phyloP scores from a whole-genome alignment of 805 yeast genomes.

The Saccharomyces kudriavzevii region DNA sequence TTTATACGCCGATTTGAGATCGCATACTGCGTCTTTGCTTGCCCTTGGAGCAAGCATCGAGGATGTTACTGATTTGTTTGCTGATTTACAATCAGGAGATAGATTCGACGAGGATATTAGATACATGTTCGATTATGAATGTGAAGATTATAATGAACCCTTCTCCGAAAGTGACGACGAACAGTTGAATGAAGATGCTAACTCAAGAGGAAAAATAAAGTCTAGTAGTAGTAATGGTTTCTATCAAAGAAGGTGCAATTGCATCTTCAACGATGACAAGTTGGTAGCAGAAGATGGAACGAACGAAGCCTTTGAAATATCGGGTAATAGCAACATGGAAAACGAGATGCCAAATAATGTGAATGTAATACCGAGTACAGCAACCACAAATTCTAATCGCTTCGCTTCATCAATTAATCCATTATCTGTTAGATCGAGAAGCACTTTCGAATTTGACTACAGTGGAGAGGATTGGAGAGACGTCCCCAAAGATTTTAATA shows the following conservation, averaged over 20 bases:
- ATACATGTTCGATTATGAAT: conserved; percentile 53
- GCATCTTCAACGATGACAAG: conserved; percentile 33
- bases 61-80: conserved; percentile 46
- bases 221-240: conserved; percentile 6
- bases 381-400: conserved; percentile 6
- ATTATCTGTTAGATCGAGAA: conserved; percentile 31
- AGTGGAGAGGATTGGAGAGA: conserved; percentile 68
- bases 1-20: conserved; percentile 47
- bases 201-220: conserved; percentile 9
- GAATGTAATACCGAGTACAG: background rate
- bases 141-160: conserved; percentile 35
- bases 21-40: conserved; percentile 48
- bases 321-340: background rate
- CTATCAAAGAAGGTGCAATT: conserved; percentile 29
- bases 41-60: conserved; percentile 40
- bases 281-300: conserved; percentile 16
- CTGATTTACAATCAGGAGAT: conserved; percentile 52
- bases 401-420: background rate
- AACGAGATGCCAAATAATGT: conserved; percentile 9
- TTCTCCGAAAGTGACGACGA: conserved; percentile 23
- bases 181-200: conserved; percentile 7
- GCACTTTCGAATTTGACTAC: conserved; percentile 44
- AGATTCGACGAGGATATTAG: conserved; percentile 60
- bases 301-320: conserved; percentile 12
- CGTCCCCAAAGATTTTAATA: conserved; percentile 53